A percentile compares a stretch with the other conserved stretches of the same genome.
These are phyloP conservation scores for Suillus variegatus DNA, from an alignment of 768 basidiomycete species.

Conservation along the genomic window DNA sequence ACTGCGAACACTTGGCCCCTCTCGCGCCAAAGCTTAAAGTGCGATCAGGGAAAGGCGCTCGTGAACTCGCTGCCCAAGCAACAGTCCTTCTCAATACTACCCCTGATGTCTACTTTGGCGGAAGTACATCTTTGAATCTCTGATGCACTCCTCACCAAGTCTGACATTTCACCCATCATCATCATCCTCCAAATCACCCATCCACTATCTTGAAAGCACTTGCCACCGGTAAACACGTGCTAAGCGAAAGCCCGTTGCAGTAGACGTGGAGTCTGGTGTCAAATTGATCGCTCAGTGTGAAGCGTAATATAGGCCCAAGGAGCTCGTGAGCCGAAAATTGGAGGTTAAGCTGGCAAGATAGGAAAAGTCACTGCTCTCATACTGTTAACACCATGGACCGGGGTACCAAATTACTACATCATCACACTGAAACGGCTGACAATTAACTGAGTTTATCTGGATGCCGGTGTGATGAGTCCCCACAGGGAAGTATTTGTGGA, in stretches of 20 bases:
- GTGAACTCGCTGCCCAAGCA: conserved; percentile 52
- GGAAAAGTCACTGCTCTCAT: conserved; percentile 52
- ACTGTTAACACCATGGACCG: conserved; percentile 56
- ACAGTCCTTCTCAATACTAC: conserved; percentile 36
- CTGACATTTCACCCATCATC: conserved; percentile 73
- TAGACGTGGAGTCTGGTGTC: conserved; percentile 68
- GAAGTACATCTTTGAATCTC: conserved; percentile 42
- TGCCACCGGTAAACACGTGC: conserved; percentile 81
- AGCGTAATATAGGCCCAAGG: conserved; percentile 60
- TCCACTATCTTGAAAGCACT: conserved; percentile 61
- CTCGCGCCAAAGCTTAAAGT: conserved; percentile 55
- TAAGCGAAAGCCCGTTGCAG: conserved; percentile 89
- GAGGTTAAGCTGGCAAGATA: conserved; percentile 60
- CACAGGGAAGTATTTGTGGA: not conserved
- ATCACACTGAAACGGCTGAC: conserved; percentile 1
- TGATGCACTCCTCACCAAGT: conserved; percentile 61
- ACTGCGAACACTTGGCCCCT: conserved; percentile 50
- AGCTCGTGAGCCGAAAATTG: conserved; percentile 74
- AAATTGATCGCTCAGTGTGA: conserved; percentile 71
- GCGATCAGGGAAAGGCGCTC: conserved; percentile 63
- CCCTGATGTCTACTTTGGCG: conserved; percentile 60
- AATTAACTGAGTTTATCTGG: conserved; percentile 47
- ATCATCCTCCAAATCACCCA: conserved; percentile 75
- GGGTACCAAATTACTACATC: conserved; percentile 45
- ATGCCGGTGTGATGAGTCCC: conserved; percentile 71